Base-by-base conservation (phyloP, 768 basidiomycete genomes). In the Podaxis sp. region DNA sequence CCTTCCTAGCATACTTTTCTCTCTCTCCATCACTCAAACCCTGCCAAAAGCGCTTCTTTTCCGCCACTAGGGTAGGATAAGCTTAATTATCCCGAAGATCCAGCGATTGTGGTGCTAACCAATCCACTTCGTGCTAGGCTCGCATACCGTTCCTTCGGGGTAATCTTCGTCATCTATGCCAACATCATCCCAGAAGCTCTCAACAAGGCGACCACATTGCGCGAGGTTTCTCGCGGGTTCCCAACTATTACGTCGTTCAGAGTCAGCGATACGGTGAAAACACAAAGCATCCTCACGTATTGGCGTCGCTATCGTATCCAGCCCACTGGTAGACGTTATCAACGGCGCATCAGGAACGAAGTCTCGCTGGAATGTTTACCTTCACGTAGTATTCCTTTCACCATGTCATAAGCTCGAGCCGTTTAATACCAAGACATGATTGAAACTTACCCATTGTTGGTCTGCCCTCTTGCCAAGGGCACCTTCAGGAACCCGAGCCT, bases 321-420 rank as follows among this genome's bases (percentile, higher is more conserved):
- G 79, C 85, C 90, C 90, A 91, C 90, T 91, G 60, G 3, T n/a
- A 60, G 24, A 22, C 33, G 36, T 3, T 37, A 44, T 44, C 53
- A 40, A 40, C 54, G 40, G 17, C 22, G 33, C 22, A 17, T 26
- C 28, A 48, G 40, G 33, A 1, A 12, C 17, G 28, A 24, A 36
- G 33, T 6, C 24, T 26, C n/a, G 56, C 36, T 33, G n/a, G 33
- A 62, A 36, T 36, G 51, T 57, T 64, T 64, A 89, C 90, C 79
- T 90, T 90, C 44, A 91, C 89, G 57, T 68, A 70, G 66, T 91
- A 91, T 74, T 89, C 84, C 90, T 76, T n/a, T 37, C 46, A 37
- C 26, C 33, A 40, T 2, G 1, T 13, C 15, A 40, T 50, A n/a
- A 56, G 55, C 24, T n/a, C 4, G n/a, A 46, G 6, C n/a, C 11